A percentile compares a stretch with the other conserved stretches of the same genome.
These are phyloP conservation scores for Apiospora pterosperma DNA, from an alignment of 2,329 filamentous ascomycete genomes.

Conservation along the genomic window DNA sequence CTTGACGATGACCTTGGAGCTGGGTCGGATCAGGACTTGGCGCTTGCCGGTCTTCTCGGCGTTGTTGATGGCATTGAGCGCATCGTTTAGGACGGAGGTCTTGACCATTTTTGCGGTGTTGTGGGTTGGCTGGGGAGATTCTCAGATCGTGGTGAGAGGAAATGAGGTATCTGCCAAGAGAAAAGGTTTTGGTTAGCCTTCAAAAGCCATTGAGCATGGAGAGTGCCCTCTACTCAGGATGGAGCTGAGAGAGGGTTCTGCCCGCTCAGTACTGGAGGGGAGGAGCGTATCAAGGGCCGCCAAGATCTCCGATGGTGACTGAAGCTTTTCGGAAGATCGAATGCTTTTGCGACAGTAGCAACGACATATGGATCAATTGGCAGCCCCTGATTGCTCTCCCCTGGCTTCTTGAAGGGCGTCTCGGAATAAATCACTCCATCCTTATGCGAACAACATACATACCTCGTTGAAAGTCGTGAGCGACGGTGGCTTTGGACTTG, in stretches of 20 bases:
- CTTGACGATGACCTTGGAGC: conserved; percentile 99
- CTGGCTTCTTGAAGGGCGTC: conserved; percentile 47
- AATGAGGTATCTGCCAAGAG: conserved; percentile 61
- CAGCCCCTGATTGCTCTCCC: conserved; percentile 57
- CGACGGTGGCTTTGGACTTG: conserved; percentile 13
- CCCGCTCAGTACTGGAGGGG: conserved; percentile 63
- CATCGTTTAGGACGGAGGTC: conserved; percentile 99
- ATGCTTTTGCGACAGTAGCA: conserved; percentile 8
- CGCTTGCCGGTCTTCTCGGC: conserved; percentile 99
- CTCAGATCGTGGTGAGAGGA: conserved; percentile 63
- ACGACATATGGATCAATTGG: not conserved
- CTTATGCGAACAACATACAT: conserved; percentile 32
- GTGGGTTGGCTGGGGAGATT: conserved; percentile 56
- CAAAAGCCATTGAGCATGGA: conserved; percentile 59
- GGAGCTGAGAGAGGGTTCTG: conserved; percentile 58
- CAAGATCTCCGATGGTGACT: not conserved
- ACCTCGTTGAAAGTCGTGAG: conserved; percentile 34
- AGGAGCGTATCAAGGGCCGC: conserved; percentile 54
- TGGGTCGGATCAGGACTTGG: conserved; percentile 96
- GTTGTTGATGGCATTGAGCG: conserved; percentile 99
- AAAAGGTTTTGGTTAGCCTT: conserved; percentile 54
- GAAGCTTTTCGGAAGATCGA: not conserved
- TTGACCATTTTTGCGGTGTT: conserved; percentile 89
- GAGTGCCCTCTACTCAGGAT: conserved; percentile 58
- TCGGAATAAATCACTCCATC: conserved; percentile 29